Evolutionary conservation across 164 flowering plant species (phyloP).

Genomic region (Paratinospora sagittata): DNA sequence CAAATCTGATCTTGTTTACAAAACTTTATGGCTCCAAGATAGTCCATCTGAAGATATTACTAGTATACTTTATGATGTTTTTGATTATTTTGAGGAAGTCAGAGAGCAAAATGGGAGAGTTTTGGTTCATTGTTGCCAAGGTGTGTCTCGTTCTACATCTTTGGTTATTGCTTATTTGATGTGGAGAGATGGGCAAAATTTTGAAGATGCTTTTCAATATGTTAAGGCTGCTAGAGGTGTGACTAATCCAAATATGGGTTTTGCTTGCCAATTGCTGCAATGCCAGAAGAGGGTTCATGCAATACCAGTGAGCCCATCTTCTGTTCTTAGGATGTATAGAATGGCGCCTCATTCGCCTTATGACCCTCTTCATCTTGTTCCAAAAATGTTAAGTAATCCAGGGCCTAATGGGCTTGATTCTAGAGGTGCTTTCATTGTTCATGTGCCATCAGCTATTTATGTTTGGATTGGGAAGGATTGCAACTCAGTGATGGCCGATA

Average conservation of each 20-base stretch:
- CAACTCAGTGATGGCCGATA: slow-evolving; percentile 41
- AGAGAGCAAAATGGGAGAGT: slow-evolving; percentile 70
- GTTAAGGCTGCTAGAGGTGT: slow-evolving; percentile 81
- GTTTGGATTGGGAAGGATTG: slow-evolving; percentile 71
- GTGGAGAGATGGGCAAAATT: slow-evolving; percentile 82
- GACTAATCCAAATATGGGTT: slow-evolving; percentile 82
- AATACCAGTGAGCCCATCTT: slow-evolving; percentile 60
- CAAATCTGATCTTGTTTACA: slow-evolving; percentile 72
- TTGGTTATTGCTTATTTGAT: slow-evolving; percentile 84
- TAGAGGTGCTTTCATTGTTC: slow-evolving; percentile 78
- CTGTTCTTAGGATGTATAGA: slow-evolving; percentile 59
- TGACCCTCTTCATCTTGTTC: slow-evolving; percentile 82
- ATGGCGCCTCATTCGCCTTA: slow-evolving; percentile 88
- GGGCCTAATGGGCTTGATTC: slow-evolving; percentile 52
- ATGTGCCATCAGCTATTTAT: slow-evolving; percentile 61
- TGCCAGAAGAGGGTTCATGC: slow-evolving; percentile 82
- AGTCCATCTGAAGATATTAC: slow-evolving; percentile 83
- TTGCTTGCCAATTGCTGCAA: slow-evolving; percentile 76
- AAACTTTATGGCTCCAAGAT: slow-evolving; percentile 84
- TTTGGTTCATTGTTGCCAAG: slow-evolving; percentile 83
- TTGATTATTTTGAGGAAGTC: slow-evolving; percentile 88
- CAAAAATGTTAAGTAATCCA: slow-evolving; percentile 52
- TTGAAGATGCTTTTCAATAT: slow-evolving; percentile 71
- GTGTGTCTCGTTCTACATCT: slow-evolving; percentile 74
- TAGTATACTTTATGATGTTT: slow-evolving; percentile 78